These are phyloP conservation scores for Geranomyces variabilis DNA, from an alignment of 192 early-diverging fungal genomes.

Conservation along the genomic window DNA sequence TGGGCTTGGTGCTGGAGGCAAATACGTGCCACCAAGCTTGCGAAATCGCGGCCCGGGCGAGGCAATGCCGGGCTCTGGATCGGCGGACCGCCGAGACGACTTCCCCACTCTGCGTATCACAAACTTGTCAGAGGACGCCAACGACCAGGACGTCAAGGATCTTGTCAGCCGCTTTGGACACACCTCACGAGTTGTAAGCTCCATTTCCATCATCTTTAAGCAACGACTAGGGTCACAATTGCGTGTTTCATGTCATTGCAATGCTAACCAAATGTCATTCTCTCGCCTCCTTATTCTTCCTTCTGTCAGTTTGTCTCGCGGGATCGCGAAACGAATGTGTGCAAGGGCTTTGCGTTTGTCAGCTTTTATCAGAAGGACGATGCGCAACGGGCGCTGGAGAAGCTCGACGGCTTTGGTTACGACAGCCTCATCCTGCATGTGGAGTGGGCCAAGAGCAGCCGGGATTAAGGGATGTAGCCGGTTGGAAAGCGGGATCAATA, in stretches of 20 bases:
- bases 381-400: slow-evolving; percentile 81
- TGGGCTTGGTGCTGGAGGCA: slow-evolving; percentile 37
- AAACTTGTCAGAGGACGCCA: slow-evolving; percentile 93
- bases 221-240: too few species aligned
- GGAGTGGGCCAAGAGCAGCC: slow-evolving; percentile 71
- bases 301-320: slow-evolving; percentile 70
- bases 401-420: slow-evolving; percentile 93
- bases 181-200: slow-evolving; percentile 69
- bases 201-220: too few species aligned
- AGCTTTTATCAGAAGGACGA: slow-evolving; percentile 79
- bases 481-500: too few species aligned
- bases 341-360: slow-evolving; percentile 97
- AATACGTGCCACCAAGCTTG: slow-evolving; percentile 89
- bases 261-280: background rate
- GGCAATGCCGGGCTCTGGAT: slow-evolving; percentile 21
- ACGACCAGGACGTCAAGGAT: slow-evolving; percentile 86
- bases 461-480: slow-evolving; percentile 30
- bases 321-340: slow-evolving; percentile 79
- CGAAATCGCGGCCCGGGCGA: slow-evolving; percentile 64
- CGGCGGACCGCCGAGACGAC: slow-evolving; percentile 48
- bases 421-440: slow-evolving; percentile 92
- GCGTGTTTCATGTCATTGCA: too few species aligned
- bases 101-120: slow-evolving; percentile 79
- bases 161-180: slow-evolving; percentile 86
- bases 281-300: slow-evolving; percentile 12